These are phyloP conservation scores for Pichia membranifaciens DNA, from an alignment of 805 yeast species.

Conservation along the genomic window DNA sequence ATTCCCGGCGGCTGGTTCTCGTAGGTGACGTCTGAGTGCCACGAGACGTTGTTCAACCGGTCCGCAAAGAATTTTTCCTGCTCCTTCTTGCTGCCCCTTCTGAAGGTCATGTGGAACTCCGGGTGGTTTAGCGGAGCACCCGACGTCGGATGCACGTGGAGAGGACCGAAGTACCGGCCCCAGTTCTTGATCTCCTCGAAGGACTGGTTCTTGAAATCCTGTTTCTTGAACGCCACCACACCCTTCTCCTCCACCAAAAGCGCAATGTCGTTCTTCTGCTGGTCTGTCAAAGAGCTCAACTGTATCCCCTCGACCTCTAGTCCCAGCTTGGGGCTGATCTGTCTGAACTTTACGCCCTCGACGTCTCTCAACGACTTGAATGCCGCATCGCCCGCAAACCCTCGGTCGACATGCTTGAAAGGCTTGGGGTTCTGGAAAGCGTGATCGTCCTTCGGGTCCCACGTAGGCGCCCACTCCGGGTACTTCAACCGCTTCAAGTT, in stretches of 20 bases:
- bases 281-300: constrained; percentile 44
- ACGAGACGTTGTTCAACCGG: constrained; percentile 37
- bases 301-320: constrained; percentile 58
- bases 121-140: constrained; percentile 60
- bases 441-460: constrained; percentile 15
- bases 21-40: constrained; percentile 75
- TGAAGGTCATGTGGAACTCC: constrained; percentile 57
- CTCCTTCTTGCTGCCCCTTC: constrained; percentile 39
- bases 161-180: constrained; percentile 62
- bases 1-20: constrained; percentile 69
- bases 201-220: constrained; percentile 55
- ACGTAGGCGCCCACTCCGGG: constrained; percentile 17
- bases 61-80: constrained; percentile 31
- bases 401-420: constrained; percentile 56
- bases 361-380: constrained; percentile 42
- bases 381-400: constrained; percentile 50
- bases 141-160: constrained; percentile 70
- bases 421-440: constrained; percentile 37
- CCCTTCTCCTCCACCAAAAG: constrained; percentile 63
- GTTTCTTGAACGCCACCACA: constrained; percentile 57
- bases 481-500: constrained; percentile 9
- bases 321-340: constrained; percentile 66
- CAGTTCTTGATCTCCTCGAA: constrained; percentile 43
- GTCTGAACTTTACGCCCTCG: constrained; percentile 26
- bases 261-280: constrained; percentile 65